These are phyloP conservation scores for Rhizopus microsporus DNA, from an alignment of 371 early-diverging fungal genomes.

Conservation along the genomic window DNA sequence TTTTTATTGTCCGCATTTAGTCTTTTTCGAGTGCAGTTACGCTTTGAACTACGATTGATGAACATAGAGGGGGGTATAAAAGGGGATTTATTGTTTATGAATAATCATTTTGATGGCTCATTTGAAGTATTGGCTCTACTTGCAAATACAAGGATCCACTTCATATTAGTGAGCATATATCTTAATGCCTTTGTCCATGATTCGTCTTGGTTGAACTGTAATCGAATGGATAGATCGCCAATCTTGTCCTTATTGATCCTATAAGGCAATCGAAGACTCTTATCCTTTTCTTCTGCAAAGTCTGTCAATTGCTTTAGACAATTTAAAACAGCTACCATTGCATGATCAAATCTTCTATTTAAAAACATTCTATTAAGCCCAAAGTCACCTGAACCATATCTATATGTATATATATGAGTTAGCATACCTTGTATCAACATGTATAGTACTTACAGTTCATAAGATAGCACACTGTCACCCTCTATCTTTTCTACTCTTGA, in stretches of 20 bases:
- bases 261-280: conserved; percentile 81
- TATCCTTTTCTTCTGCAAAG: conserved; percentile 72
- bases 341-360: conserved; percentile 87
- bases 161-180: conserved; percentile 85
- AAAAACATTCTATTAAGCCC: conserved; percentile 74
- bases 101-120: conserved; percentile 10
- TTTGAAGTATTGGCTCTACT: conserved; percentile 43
- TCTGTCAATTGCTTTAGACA: conserved; percentile 90
- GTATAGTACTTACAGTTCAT: conserved; percentile 71
- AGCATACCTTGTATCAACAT: neutral
- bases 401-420: conserved; percentile 19
- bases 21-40: neutral
- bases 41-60: no score
- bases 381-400: conserved; percentile 87
- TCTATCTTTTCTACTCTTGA: conserved; percentile 86
- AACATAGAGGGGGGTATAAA: neutral
- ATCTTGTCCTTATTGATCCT: conserved; percentile 89
- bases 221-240: conserved; percentile 80
- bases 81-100: conserved; percentile 1
- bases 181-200: conserved; percentile 91
- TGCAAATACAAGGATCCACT: conserved; percentile 81
- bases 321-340: conserved; percentile 85
- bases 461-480: conserved; percentile 68
- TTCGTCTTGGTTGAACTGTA: conserved; percentile 90
- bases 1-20: neutral